Conservation (phyloP, 1,284 basidiomycete genomes). For the Kwoniella shivajii region DNA sequence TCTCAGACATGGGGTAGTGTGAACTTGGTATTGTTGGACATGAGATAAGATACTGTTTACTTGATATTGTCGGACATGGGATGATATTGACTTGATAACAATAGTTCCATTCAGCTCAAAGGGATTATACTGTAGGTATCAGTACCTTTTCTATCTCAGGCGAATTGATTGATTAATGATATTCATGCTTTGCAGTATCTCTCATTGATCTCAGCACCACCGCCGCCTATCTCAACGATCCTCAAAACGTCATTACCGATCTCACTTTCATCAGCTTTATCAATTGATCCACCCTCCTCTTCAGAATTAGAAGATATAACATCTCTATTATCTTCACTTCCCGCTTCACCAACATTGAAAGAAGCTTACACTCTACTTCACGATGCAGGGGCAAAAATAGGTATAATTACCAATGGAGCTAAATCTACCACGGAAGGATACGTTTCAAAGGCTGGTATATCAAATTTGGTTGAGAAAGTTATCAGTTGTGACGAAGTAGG, state of each 20-base stretch:
- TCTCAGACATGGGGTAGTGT: background rate
- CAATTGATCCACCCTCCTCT: constrained; percentile 3
- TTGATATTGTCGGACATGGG: no score
- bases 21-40: no score
- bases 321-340: constrained; percentile 15
- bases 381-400: constrained; percentile 7
- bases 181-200: constrained; percentile 14
- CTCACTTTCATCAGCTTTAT: constrained; percentile 16
- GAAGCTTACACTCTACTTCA: constrained; percentile 12
- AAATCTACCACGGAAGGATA: constrained; percentile 29
- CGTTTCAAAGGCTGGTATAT: constrained; percentile 18
- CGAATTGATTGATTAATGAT: background rate
- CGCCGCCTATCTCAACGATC: constrained; percentile 31
- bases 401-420: constrained; percentile 31
- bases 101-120: constrained; percentile 33
- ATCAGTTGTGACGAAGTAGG: constrained; percentile 33
- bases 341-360: constrained; percentile 16
- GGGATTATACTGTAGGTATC: constrained; percentile 33
- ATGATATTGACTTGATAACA: background rate
- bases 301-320: constrained; percentile 17
- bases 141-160: background rate
- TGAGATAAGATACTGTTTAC: constrained; percentile 1
- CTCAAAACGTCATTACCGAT: constrained; percentile 23
- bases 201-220: constrained; percentile 27
- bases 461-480: constrained; percentile 17